Conservation (phyloP, 768 basidiomycete genomes). For the Boletales sp. region DNA sequence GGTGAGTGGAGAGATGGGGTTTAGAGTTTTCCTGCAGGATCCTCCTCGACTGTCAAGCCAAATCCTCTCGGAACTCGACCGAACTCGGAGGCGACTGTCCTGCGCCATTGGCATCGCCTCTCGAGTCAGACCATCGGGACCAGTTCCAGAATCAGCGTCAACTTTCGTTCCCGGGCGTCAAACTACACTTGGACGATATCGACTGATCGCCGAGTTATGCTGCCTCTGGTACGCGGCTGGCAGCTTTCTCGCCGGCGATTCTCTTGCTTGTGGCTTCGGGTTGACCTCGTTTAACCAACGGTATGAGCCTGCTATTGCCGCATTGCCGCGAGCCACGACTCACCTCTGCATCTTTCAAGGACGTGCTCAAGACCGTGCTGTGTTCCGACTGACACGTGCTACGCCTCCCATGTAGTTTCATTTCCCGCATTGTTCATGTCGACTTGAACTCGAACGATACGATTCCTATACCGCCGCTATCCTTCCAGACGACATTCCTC, state of each 20-base stretch:
- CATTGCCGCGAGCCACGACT: not conserved
- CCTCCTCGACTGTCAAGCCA: not conserved
- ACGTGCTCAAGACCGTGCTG: not conserved
- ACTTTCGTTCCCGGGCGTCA: not conserved
- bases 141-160: too few species aligned
- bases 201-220: not conserved
- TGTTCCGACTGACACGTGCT: not conserved
- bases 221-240: not conserved
- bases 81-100: not conserved
- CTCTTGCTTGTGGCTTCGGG: not conserved
- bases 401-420: not conserved
- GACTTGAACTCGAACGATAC: not conserved
- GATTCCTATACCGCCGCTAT: not conserved
- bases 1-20: not conserved
- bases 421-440: not conserved
- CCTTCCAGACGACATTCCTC: slow-evolving; percentile 1
- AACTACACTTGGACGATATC: not conserved
- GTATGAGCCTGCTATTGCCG: not conserved
- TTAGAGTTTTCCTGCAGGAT: not conserved
- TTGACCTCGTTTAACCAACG: not conserved
- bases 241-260: not conserved
- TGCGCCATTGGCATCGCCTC: too few species aligned
- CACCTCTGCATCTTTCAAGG: not conserved
- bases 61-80: not conserved
- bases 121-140: too few species aligned